phyloP scores from a whole-genome alignment of 129 eudicot genomes.

The Mikania micrantha region DNA sequence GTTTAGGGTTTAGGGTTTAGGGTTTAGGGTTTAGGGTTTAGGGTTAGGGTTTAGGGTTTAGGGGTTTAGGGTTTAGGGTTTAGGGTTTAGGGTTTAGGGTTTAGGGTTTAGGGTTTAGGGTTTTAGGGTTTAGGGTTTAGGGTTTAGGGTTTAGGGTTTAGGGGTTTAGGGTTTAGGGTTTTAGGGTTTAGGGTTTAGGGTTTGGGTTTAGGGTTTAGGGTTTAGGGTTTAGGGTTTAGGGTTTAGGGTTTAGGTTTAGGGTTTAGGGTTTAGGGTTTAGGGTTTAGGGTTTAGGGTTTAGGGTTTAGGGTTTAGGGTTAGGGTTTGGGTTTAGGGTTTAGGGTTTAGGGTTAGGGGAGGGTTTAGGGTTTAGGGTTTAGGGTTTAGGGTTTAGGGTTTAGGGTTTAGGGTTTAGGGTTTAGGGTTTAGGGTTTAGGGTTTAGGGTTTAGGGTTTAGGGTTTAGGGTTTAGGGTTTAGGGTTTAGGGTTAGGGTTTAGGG shows the following conservation, averaged over 20 bases:
- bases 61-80: slow-evolving; percentile 6
- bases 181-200: slow-evolving; percentile 25
- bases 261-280: slow-evolving; percentile 9
- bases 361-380: slow-evolving; percentile 1
- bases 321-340: slow-evolving; percentile 4
- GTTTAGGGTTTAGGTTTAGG: slow-evolving; percentile 15
- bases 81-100: slow-evolving; percentile 13
- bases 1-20: slow-evolving; percentile 13
- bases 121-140: slow-evolving; percentile 6
- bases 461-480: slow-evolving; percentile 20
- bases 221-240: slow-evolving; percentile 17
- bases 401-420: slow-evolving; percentile 24
- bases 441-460: slow-evolving; percentile 13
- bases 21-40: slow-evolving; percentile 8
- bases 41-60: slow-evolving; percentile 2
- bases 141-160: slow-evolving; percentile 7
- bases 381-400: slow-evolving; percentile 21
- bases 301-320: slow-evolving; percentile 23
- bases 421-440: slow-evolving; percentile 25
- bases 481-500: slow-evolving; percentile 12
- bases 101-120: slow-evolving; percentile 13
- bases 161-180: slow-evolving; percentile 24
- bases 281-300: slow-evolving; percentile 17
- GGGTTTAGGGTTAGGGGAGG: slow-evolving; percentile 10
- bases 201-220: slow-evolving; percentile 12